Evolutionary conservation across 257 asterid species (phyloP).

Genomic region (Solanum sitiens): DNA sequence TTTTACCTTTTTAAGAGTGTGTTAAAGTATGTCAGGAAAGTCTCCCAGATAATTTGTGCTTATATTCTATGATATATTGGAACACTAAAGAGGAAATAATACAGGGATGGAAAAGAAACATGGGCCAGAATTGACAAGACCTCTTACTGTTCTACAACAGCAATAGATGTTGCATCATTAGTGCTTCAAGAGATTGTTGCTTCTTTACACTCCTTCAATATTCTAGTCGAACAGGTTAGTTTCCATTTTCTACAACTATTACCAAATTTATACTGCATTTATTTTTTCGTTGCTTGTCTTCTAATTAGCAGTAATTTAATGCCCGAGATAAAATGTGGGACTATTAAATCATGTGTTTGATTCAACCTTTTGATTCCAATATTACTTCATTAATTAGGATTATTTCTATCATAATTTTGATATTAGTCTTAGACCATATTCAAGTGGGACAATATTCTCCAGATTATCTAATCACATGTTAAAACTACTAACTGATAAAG

Average conservation of each 20-base stretch:
- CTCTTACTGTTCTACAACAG: slow-evolving; percentile 63
- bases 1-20: slow-evolving; percentile 50
- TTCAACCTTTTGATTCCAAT: neutral
- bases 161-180: slow-evolving; percentile 70
- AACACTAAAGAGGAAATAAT: neutral
- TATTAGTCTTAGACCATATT: neutral
- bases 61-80: neutral
- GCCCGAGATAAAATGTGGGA: neutral
- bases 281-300: neutral
- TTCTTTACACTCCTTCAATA: slow-evolving; percentile 57
- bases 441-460: neutral
- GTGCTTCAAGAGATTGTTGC: slow-evolving; percentile 48
- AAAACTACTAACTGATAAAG: neutral
- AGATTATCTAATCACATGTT: neutral
- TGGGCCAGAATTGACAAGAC: slow-evolving; percentile 72
- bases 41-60: neutral
- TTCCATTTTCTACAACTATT: neutral
- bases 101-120: slow-evolving; percentile 66
- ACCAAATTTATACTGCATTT: neutral
- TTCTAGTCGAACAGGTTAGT: slow-evolving; percentile 75
- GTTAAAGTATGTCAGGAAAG: slow-evolving; percentile 33
- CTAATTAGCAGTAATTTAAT: accelerated
- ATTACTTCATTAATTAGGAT: neutral
- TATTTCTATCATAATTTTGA: neutral
- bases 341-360: no score